A percentile compares a stretch with the other conserved stretches of the same genome.
These are phyloP conservation scores for Eucalyptus tenuipes DNA, from an alignment of 345 rosid genomes.

Conservation along the genomic window DNA sequence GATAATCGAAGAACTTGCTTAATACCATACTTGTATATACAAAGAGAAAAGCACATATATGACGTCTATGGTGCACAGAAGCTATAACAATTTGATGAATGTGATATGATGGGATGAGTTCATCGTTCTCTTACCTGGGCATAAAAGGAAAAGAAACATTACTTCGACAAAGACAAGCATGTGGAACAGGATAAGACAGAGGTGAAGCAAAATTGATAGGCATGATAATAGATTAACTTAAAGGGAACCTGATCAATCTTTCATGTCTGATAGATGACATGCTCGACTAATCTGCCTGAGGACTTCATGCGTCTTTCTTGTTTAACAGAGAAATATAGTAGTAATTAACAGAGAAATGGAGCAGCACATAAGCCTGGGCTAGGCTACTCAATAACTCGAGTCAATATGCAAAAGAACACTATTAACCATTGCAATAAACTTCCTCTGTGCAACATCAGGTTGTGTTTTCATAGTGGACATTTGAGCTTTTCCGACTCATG, in stretches of 20 bases:
- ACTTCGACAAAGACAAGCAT: neutral
- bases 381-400: neutral
- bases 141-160: neutral
- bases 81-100: neutral
- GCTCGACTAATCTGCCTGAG: neutral
- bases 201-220: neutral
- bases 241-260: neutral
- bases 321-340: neutral
- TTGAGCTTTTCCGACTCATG: neutral
- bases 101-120: neutral
- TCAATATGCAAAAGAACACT: neutral
- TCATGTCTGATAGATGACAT: neutral
- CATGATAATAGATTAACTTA: neutral
- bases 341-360: neutral
- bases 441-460: neutral
- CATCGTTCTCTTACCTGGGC: neutral
- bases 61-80: neutral
- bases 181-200: neutral
- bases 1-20: neutral
- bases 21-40: neutral
- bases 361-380: neutral
- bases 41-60: neutral
- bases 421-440: neutral
- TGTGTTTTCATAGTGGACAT: neutral
- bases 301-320: neutral